Base-by-base conservation (phyloP, 176 grass and related monocot species). In the Cenchrus americanus region DNA sequence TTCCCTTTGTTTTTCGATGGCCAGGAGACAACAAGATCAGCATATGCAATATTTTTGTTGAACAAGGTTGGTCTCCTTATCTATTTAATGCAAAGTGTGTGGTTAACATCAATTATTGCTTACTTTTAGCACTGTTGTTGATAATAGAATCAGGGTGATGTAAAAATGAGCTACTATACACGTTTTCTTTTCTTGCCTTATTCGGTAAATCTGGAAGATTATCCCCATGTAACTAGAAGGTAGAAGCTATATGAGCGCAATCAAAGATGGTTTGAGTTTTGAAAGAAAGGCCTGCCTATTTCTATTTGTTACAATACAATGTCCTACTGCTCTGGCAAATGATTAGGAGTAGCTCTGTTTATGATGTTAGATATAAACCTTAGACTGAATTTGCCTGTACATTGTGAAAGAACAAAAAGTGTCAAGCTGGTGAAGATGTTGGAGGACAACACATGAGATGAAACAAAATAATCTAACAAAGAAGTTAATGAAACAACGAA, bases 1-100 rank as follows among this genome's bases (percentile, higher is more conserved):
- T 99, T 99, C 47, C 93, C 96, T 41, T 87, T 99, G 19, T 99
- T 99, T 87, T 83, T 94, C 79, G 89, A 99, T 50, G 89, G 91
- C 30, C 96, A 90, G 66, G 91, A 99, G 76, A 92, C 93, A 23
- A 99, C 93, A 61, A 99, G 87, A 85, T 94, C 96, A 79, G 30
- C 96, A n/a, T 99, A 96, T 82, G 93, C 93, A 52, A 79, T 99
- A 82, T 99, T 99, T 84, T 85, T 99, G 70, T 88, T 99, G 80
- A 99, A 99, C 75, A 99, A 99, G 96, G 96, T 96, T 81, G 43
- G 40, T 82, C 10, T 83, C 18, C 52, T 82, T 75, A 73, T 73
- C 8, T 51, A 73, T 50, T 71, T 49, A 2, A 9, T 58, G 19
- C 54, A 58, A 58, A n/a, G 18, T 51, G 49, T 14, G 49, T 3